These are phyloP conservation scores for Collybiopsis luxurians DNA, from an alignment of 768 basidiomycete species.

Conservation along the genomic window DNA sequence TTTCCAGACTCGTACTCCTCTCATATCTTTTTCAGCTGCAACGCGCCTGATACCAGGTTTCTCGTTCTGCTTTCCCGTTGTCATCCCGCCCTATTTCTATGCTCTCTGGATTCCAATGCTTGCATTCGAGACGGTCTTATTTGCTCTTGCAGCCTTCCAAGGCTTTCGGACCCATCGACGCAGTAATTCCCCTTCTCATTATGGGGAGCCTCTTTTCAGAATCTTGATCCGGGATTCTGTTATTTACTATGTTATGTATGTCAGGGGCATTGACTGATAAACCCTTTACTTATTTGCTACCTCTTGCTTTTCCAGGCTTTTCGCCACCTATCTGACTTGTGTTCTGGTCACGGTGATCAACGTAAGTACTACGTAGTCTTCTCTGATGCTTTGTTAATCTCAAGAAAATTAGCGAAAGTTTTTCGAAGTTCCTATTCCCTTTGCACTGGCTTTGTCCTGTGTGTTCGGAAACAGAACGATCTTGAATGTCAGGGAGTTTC, in stretches of 20 bases:
- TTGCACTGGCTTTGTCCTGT: background rate
- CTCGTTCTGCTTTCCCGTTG: conserved; percentile 39
- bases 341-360: background rate
- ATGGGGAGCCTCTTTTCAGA: conserved; percentile 42
- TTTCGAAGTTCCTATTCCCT: background rate
- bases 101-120: conserved; percentile 65
- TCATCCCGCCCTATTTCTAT: conserved; percentile 42
- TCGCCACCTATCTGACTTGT: background rate
- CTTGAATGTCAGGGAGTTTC: background rate
- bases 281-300: no score
- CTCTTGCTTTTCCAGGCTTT: background rate
- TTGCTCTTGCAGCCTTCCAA: conserved; percentile 44
- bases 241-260: conserved; percentile 56
- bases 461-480: background rate
- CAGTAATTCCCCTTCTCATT: conserved; percentile 33
- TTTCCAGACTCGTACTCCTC: background rate
- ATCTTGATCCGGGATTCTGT: conserved; percentile 59
- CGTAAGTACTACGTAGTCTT: conserved; percentile 5
- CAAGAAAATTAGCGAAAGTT: background rate
- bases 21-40: background rate
- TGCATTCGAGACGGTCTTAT: conserved; percentile 49
- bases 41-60: conserved; percentile 17
- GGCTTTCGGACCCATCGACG: conserved; percentile 42
- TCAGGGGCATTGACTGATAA: background rate
- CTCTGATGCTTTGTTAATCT: no score